Conservation (phyloP, 495 filamentous ascomycete genomes). For the Annulohypoxylon stygium region DNA sequence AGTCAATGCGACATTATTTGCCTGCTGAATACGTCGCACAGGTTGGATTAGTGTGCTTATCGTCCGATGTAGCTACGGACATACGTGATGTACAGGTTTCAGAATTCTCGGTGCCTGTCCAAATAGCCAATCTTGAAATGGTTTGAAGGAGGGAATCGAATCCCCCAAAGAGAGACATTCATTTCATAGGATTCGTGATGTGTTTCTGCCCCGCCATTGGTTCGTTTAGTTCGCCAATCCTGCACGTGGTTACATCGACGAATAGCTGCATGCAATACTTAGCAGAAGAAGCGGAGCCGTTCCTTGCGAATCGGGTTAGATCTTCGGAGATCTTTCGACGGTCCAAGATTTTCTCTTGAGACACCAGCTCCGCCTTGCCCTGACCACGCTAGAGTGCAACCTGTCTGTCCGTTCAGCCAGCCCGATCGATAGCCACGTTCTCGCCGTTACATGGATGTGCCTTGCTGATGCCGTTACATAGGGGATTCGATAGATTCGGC, state of each 20-base stretch:
- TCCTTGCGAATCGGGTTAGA: not conserved
- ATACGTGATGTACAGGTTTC: not conserved
- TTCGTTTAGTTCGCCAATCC: not conserved
- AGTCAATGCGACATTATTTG: not conserved
- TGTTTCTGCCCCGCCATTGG: not conserved
- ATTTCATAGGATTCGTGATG: constrained; percentile 7
- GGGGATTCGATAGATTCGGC: not conserved
- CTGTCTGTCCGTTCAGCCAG: not conserved
- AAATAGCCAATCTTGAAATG: constrained; percentile 1
- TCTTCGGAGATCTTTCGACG: not conserved
- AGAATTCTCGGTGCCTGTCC: not conserved
- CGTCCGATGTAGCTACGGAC: not conserved
- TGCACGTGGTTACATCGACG: constrained; percentile 7
- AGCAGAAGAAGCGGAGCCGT: not conserved
- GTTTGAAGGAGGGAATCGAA: constrained; percentile 8
- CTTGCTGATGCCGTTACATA: not conserved
- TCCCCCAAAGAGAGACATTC: constrained; percentile 3
- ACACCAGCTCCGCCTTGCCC: constrained; percentile 6
- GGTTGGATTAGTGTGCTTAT: not conserved
- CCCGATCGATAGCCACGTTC: constrained; percentile 10
- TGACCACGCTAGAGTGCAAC: not conserved
- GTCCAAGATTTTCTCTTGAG: not conserved
- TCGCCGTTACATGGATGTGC: not conserved
- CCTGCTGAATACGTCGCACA: not conserved
- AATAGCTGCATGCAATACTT: not conserved